Conservation (phyloP, 192 early-diverging fungal genomes). For the Radiomyces spectabilis region DNA sequence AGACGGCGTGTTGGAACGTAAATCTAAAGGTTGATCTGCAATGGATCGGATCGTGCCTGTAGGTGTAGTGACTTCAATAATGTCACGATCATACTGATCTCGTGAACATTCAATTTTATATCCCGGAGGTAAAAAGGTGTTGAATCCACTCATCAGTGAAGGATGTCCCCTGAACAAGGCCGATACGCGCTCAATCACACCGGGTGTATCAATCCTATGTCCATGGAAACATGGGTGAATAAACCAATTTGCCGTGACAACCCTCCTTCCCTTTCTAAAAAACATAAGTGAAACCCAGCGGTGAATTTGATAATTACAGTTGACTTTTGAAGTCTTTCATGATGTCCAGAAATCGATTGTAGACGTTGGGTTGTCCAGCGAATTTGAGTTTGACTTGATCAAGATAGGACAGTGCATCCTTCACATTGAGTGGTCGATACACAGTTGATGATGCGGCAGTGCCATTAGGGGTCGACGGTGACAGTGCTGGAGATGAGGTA, state of each 20-base stretch:
- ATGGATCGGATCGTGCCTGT: conserved; percentile 51
- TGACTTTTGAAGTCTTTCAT: conserved; percentile 99
- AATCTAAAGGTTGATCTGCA: conserved; percentile 24
- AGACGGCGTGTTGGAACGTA: background rate
- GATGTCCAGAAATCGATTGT: conserved; percentile 95
- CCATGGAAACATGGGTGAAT: background rate
- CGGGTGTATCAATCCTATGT: conserved; percentile 53
- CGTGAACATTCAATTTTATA: conserved; percentile 89
- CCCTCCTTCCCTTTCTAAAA: too few relatives aligned
- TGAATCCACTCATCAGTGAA: conserved; percentile 90
- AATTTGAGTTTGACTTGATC: conserved; percentile 95
- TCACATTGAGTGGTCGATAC: conserved; percentile 71
- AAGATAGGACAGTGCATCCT: conserved; percentile 91
- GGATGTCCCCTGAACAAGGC: conserved; percentile 86
- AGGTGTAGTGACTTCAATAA: conserved; percentile 87
- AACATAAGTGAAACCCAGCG: background rate
- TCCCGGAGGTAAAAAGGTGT: conserved; percentile 96
- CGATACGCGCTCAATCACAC: conserved; percentile 95
- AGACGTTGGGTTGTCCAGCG: conserved; percentile 86
- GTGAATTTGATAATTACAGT: conserved; percentile 42
- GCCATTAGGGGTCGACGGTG: conserved; percentile 9
- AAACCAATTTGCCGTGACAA: background rate
- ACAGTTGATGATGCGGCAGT: conserved; percentile 10
- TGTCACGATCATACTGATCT: conserved; percentile 60
- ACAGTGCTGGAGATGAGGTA: conserved; percentile 5